These are phyloP conservation scores for Phytophthora macrochlamydospora DNA, from an alignment of 352 stramenopile genomes.

Conservation along the genomic window DNA sequence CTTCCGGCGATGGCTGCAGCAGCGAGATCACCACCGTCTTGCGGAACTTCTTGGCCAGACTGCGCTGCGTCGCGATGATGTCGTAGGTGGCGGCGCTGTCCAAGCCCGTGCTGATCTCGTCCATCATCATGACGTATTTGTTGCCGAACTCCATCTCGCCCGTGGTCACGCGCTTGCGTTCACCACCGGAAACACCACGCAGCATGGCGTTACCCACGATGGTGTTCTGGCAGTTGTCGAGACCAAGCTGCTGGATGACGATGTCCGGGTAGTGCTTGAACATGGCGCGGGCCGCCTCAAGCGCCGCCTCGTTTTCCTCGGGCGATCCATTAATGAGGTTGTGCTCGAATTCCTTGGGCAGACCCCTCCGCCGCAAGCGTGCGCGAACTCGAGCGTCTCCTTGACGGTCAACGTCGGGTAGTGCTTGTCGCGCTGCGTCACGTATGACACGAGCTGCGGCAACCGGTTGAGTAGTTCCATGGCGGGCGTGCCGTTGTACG, in stretches of 20 bases:
- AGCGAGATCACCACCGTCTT: not conserved
- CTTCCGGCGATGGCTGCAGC: not conserved
- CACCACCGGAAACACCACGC: constrained; percentile 68
- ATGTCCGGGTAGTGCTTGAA: not conserved
- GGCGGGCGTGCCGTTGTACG: not conserved
- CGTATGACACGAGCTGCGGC: not conserved
- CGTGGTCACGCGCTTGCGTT: constrained; percentile 74
- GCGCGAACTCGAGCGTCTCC: not conserved
- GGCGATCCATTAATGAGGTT: not conserved
- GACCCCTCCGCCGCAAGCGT: not conserved
- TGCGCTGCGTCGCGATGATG: constrained; percentile 55
- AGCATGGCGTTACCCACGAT: constrained; percentile 63
- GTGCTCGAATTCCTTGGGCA: not conserved
- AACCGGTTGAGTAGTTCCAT: not conserved
- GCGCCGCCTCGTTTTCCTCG: not conserved
- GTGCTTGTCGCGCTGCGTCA: not conserved
- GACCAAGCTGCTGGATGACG: not conserved
- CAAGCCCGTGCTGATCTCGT: constrained; percentile 71
- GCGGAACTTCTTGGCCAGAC: constrained; percentile 39
- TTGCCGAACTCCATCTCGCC: constrained; percentile 88
- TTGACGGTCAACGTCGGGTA: not conserved
- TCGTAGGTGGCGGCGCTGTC: constrained; percentile 62
- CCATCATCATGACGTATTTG: constrained; percentile 76
- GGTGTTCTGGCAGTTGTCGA: constrained; percentile 49
- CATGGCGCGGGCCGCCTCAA: not conserved